Evolutionary conservation across 2,329 filamentous ascomycete species (phyloP).

Genomic region (Diaporthe aspalathi): DNA sequence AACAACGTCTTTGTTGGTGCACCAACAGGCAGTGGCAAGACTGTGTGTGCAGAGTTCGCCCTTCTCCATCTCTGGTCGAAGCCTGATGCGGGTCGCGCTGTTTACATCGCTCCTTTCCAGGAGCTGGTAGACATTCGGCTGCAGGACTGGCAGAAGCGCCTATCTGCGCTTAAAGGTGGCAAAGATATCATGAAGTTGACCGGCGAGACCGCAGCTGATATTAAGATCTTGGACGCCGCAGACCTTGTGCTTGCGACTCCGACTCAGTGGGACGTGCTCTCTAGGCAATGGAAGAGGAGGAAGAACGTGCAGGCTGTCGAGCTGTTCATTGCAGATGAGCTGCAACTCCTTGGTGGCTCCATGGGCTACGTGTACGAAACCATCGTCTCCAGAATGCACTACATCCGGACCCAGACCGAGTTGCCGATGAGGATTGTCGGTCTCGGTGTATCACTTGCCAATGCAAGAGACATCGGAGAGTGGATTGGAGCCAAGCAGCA

Average conservation of each 20-base stretch:
- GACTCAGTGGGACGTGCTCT: constrained; percentile 94
- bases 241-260: constrained; percentile 95
- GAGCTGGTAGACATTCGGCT: constrained; percentile 86
- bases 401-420: constrained; percentile 90
- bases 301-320: constrained; percentile 94
- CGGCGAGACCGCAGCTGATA: constrained; percentile 89
- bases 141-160: constrained; percentile 85
- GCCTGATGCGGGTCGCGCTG: constrained; percentile 77
- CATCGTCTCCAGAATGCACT: constrained; percentile 97
- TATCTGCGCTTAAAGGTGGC: constrained; percentile 79
- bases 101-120: constrained; percentile 95
- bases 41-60: constrained; percentile 94
- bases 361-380: constrained; percentile 94
- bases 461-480: constrained; percentile 92
- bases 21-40: constrained; percentile 96
- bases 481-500: constrained; percentile 99
- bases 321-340: constrained; percentile 93
- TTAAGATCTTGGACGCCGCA: constrained; percentile 87
- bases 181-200: constrained; percentile 94
- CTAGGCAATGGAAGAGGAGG: constrained; percentile 93
- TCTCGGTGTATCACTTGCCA: constrained; percentile 90
- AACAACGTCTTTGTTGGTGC: constrained; percentile 94
- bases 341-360: constrained; percentile 90
- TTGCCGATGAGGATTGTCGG: constrained; percentile 88
- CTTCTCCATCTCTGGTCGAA: constrained; percentile 88